A percentile compares a stretch with the other conserved stretches of the same genome.
Evolutionary conservation across 2,329 filamentous ascomycete species (phyloP).

Genomic region (Camptophora hylomeconis): DNA sequence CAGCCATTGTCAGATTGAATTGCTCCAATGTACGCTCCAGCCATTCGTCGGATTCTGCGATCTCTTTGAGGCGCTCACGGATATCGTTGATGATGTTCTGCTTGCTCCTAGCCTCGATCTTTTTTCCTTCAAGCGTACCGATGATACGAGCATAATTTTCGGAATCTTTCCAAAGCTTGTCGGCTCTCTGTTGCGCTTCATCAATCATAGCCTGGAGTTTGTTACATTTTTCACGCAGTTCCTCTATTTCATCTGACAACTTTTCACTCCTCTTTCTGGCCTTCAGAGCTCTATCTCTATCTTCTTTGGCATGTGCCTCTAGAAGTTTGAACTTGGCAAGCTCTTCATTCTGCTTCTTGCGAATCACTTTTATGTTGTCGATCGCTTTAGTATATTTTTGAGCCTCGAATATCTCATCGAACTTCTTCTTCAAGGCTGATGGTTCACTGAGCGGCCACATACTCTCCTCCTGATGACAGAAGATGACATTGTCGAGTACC

Average conservation of each 20-base stretch:
- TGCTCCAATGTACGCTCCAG: conserved; percentile 59
- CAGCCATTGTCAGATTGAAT: conserved; percentile 61
- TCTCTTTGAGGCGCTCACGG: conserved; percentile 58
- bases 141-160: conserved; percentile 63
- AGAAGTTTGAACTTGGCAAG: conserved; percentile 59
- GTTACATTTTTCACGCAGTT: conserved; percentile 48
- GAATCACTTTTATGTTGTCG: conserved; percentile 77
- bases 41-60: conserved; percentile 65
- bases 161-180: conserved; percentile 58
- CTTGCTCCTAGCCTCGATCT: conserved; percentile 57
- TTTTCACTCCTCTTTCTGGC: conserved; percentile 51
- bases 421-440: conserved; percentile 72
- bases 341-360: conserved; percentile 70
- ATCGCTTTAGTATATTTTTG: conserved; percentile 95
- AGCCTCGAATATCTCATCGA: conserved; percentile 96
- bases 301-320: conserved; percentile 63
- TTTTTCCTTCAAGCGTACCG: conserved; percentile 62
- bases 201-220: conserved; percentile 38
- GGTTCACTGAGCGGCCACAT: conserved; percentile 94
- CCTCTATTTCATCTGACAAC: conserved; percentile 49
- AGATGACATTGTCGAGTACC: conserved; percentile 88
- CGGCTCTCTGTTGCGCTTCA: conserved; percentile 36
- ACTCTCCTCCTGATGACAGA: conserved; percentile 97
- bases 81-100: conserved; percentile 59
- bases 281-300: conserved; percentile 73